Evolutionary conservation across 2,329 filamentous ascomycete species (phyloP), one percentile per base, ranked within the genome.

Genomic region (Purpureocillium takamizusanense): DNA sequence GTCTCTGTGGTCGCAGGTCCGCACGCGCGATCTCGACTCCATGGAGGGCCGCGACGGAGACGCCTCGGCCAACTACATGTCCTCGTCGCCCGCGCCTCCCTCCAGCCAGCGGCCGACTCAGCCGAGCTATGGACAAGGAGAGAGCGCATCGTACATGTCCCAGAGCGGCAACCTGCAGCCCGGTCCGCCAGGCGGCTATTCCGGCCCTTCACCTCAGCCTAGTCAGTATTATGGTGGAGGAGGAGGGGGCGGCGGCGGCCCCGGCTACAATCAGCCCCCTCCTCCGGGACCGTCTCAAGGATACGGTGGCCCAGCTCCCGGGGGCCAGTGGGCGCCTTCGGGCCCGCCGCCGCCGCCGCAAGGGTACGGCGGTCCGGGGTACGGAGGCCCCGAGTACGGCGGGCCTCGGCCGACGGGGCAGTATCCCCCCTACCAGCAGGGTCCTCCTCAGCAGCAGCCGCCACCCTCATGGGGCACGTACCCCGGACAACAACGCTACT

Each of bases 1-100:
- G 4, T 75, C 72, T 0, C 63, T 82, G 4, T 81, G 78, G 74
- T 67, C 67, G 9, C 73, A 81, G 50, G 74, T 81, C 39, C 69
- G 72, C 46, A 72, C 69, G 3, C 67, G 76, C 41, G 76, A 81
- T 45, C 55, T 79, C 11, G 62, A 66, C 37, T 70, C 72, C 11
- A 70, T 78, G 67, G 66, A 65, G 31, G 72, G 69, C 3, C 59
- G 61, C 4, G 67, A 74, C 41, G 60, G 60, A 15, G 58, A 63
- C 30, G 50, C 61, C 37, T 44, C 53, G 29, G 35, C 54, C 42
- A 60, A 58, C 37, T 63, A 63, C 39, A 45, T 60, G 23, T 66
- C 66, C 3, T 52, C 49, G 37, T 62, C 63, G 2, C 61, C 68
- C 32, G 61, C 60, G 2, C 59, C 59, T 2, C 51, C 51, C 46